These are phyloP conservation scores for Plenodomus lindquistii DNA, from an alignment of 2,329 filamentous ascomycete species.

Conservation along the genomic window DNA sequence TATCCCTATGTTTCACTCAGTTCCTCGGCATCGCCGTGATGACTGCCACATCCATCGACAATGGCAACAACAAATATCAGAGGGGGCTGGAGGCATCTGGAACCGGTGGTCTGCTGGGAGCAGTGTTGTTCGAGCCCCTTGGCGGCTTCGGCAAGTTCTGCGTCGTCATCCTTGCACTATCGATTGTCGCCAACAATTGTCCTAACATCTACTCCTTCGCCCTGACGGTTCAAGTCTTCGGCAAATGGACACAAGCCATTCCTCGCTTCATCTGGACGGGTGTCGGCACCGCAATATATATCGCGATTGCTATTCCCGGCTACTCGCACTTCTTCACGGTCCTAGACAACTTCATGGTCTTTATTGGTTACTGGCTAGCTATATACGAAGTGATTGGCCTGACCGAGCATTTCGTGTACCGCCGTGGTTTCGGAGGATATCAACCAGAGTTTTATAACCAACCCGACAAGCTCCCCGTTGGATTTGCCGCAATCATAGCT, in stretches of 20 bases:
- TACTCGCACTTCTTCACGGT: conserved; percentile 67
- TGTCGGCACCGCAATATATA: conserved; percentile 64
- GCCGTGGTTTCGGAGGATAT: conserved; percentile 54
- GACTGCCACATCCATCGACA: conserved; percentile 63
- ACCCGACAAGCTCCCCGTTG: conserved; percentile 61
- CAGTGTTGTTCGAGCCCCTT: conserved; percentile 65
- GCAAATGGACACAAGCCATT: conserved; percentile 60
- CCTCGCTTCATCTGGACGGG: conserved; percentile 71
- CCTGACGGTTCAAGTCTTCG: conserved; percentile 68
- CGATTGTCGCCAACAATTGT: conserved; percentile 71
- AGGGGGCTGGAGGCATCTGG: conserved; percentile 60
- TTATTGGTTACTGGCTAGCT: conserved; percentile 68
- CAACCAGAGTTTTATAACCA: conserved; percentile 62
- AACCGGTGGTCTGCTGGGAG: conserved; percentile 69
- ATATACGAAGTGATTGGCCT: conserved; percentile 71
- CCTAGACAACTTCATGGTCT: conserved; percentile 70
- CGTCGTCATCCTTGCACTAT: conserved; percentile 66
- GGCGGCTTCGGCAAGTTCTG: conserved; percentile 75
- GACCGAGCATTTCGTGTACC: conserved; percentile 70
- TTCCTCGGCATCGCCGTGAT: conserved; percentile 72
- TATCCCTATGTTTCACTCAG: conserved; percentile 74
- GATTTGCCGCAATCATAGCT: conserved; percentile 65
- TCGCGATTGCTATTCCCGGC: conserved; percentile 71
- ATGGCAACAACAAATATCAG: conserved; percentile 58
- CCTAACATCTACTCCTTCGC: conserved; percentile 70